Percentiles rank a stretch among this genome's conserved stretches.
phyloP scores from a whole-genome alignment of 768 basidiomycete species.

The Clitopilus passeckerianus region DNA sequence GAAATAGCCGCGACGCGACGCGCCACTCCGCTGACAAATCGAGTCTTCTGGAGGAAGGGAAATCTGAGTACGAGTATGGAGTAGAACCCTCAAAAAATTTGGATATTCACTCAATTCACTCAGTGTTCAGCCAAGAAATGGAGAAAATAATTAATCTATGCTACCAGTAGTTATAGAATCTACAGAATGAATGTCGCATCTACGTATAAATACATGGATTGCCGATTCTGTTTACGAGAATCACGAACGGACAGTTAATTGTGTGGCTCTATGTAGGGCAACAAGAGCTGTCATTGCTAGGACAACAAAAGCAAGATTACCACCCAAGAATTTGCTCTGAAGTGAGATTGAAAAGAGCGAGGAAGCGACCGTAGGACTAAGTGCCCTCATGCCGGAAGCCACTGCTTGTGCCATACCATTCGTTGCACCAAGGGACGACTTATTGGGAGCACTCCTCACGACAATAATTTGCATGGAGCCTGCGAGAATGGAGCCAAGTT shows the following conservation, averaged over 20 bases:
- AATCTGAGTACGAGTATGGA: too few relatives aligned
- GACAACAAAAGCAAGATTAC: not conserved
- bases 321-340: slow-evolving; percentile 12
- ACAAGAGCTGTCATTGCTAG: not conserved
- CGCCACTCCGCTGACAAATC: too few relatives aligned
- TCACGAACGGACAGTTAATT: not conserved
- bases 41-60: too few relatives aligned
- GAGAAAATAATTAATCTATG: too few relatives aligned
- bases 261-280: not conserved
- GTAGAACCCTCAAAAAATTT: too few relatives aligned
- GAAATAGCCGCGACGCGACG: too few relatives aligned
- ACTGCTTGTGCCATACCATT: slow-evolving; percentile 56
- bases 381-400: slow-evolving; percentile 4
- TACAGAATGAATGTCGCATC: too few relatives aligned
- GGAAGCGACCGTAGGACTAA: not conserved
- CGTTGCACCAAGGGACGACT: slow-evolving; percentile 41
- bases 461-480: slow-evolving; percentile 43
- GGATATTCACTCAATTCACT: too few relatives aligned
- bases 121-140: too few relatives aligned
- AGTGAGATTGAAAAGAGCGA: slow-evolving; percentile 43
- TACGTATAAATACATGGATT: too few relatives aligned
- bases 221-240: too few relatives aligned
- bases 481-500: slow-evolving; percentile 16
- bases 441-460: slow-evolving; percentile 37
- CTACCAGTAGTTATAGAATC: too few relatives aligned